Evolutionary conservation across 2,329 filamentous ascomycete genomes (phyloP).

Genomic region (Zasmidium citrigriseum): DNA sequence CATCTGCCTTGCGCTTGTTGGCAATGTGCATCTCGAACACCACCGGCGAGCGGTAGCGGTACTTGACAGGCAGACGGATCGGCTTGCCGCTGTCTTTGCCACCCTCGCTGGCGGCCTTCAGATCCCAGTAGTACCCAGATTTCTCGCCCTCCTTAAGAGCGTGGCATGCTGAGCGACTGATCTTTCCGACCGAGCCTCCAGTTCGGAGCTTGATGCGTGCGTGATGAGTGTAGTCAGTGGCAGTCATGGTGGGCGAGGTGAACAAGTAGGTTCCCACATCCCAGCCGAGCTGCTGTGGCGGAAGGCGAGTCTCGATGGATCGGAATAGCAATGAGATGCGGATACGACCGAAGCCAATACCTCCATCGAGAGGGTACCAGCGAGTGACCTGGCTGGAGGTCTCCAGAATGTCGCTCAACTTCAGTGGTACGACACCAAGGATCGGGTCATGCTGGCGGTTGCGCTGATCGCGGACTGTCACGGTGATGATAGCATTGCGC

Average conservation of each 20-base stretch:
- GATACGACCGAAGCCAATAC: slow-evolving; percentile 84
- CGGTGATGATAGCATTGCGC: slow-evolving; percentile 81
- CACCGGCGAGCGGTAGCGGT: slow-evolving; percentile 85
- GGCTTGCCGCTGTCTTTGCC: slow-evolving; percentile 49
- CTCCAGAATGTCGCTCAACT: slow-evolving; percentile 82
- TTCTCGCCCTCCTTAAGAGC: slow-evolving; percentile 58
- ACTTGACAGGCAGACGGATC: slow-evolving; percentile 82
- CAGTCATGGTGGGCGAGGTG: slow-evolving; percentile 67
- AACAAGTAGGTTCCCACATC: slow-evolving; percentile 96
- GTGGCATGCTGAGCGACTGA: slow-evolving; percentile 65
- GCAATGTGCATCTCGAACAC: slow-evolving; percentile 81
- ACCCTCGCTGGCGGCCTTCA: slow-evolving; percentile 37
- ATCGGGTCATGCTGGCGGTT: slow-evolving; percentile 94
- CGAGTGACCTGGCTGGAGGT: slow-evolving; percentile 83
- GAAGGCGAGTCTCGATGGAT: slow-evolving; percentile 80
- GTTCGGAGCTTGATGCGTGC: slow-evolving; percentile 77
- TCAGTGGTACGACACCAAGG: slow-evolving; percentile 85
- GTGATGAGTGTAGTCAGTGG: slow-evolving; percentile 61
- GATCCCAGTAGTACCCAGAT: slow-evolving; percentile 59
- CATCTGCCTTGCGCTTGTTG: slow-evolving; percentile 69
- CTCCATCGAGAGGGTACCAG: slow-evolving; percentile 96
- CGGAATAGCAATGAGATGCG: slow-evolving; percentile 89
- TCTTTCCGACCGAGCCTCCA: slow-evolving; percentile 74
- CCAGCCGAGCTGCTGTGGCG: slow-evolving; percentile 86
- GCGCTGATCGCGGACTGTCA: slow-evolving; percentile 84